These are phyloP conservation scores for Syncephalastrum sp. DNA, from an alignment of 371 early-diverging fungal species.

Conservation along the genomic window DNA sequence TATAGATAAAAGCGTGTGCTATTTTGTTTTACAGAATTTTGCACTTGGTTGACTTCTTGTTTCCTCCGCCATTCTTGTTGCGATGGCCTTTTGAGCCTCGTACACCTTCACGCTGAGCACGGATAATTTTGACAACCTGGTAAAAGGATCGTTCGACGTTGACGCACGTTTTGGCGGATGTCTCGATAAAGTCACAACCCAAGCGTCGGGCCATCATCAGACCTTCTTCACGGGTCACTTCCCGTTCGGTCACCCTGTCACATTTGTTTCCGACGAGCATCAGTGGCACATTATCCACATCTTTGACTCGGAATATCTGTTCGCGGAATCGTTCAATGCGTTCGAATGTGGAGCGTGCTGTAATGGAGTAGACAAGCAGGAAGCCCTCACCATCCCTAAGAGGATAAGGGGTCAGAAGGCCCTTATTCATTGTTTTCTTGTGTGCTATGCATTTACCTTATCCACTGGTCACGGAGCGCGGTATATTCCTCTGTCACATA, in stretches of 20 bases:
- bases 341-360: slow-evolving; percentile 79
- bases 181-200: slow-evolving; percentile 69
- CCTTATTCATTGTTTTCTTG: not conserved
- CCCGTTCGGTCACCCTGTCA: slow-evolving; percentile 73
- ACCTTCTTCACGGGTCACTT: slow-evolving; percentile 80
- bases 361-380: slow-evolving; percentile 85
- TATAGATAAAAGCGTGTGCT: no score
- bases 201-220: slow-evolving; percentile 69
- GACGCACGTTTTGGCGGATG: slow-evolving; percentile 76
- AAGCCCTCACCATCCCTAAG: slow-evolving; percentile 87
- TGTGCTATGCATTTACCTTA: slow-evolving; percentile 71
- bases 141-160: slow-evolving; percentile 70
- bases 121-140: slow-evolving; percentile 53
- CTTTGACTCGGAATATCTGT: slow-evolving; percentile 82
- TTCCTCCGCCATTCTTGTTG: slow-evolving; percentile 12
- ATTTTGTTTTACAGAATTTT: no score
- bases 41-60: no score
- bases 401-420: not conserved
- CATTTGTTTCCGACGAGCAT: slow-evolving; percentile 92
- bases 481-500: slow-evolving; percentile 69
- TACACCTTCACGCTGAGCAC: slow-evolving; percentile 26
- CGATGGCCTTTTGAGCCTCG: slow-evolving; percentile 14
- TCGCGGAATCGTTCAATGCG: slow-evolving; percentile 75
- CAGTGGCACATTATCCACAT: slow-evolving; percentile 75
- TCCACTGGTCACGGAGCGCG: slow-evolving; percentile 93